Percentiles rank a stretch among this genome's conserved stretches.
These are phyloP conservation scores for Boletus bicolor DNA, from an alignment of 768 basidiomycete genomes.

Conservation along the genomic window DNA sequence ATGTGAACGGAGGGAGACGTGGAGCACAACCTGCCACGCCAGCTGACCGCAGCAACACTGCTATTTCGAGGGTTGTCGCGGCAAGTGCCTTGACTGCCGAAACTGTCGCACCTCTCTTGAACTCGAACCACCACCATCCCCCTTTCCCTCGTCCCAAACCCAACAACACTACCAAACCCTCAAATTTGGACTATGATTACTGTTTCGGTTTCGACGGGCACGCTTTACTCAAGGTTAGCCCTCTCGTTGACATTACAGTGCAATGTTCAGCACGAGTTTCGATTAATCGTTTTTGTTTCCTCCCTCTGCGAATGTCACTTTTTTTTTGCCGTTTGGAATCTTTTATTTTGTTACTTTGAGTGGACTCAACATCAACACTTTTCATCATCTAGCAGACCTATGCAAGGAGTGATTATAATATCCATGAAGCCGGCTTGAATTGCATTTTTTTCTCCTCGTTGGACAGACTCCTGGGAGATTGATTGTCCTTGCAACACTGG, in stretches of 20 bases:
- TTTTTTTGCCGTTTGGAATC: background rate
- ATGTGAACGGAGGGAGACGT: background rate
- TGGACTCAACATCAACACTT: background rate
- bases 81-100: conserved; percentile 31
- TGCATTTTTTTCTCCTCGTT: background rate
- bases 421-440: background rate
- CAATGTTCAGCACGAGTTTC: background rate
- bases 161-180: background rate
- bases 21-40: background rate
- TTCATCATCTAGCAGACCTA: background rate
- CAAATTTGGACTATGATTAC: background rate
- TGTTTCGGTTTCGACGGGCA: background rate
- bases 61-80: conserved; percentile 19
- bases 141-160: background rate
- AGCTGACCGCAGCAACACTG: conserved; percentile 1
- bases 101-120: conserved; percentile 25
- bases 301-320: background rate
- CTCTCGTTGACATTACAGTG: background rate
- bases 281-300: background rate
- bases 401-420: background rate
- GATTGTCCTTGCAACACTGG: background rate
- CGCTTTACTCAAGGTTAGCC: background rate
- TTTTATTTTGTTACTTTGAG: background rate
- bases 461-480: background rate
- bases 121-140: conserved; percentile 32